phyloP scores from a whole-genome alignment of 176 grass and related monocot genomes.

The Eragrostis nindensis region DNA sequence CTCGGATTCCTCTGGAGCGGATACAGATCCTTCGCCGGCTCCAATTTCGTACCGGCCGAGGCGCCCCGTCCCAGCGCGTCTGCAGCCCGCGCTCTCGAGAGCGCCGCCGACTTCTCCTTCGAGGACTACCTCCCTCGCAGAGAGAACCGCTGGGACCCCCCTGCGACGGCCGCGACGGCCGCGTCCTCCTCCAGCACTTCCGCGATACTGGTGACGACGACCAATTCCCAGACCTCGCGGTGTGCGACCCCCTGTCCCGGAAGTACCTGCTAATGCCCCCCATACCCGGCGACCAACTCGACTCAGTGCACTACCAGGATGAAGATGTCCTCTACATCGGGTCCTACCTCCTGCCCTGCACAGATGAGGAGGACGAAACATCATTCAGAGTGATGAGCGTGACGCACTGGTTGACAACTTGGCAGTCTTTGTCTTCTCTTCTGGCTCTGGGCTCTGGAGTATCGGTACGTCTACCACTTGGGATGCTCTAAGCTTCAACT shows the following conservation, averaged over 20 bases:
- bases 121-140: background rate
- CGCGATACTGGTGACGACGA: no score
- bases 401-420: background rate
- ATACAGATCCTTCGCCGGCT: no score
- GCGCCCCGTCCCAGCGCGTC: background rate
- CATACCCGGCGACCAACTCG: no score
- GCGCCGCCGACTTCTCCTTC: background rate
- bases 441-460: background rate
- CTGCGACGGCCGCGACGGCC: background rate
- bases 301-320: background rate
- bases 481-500: background rate
- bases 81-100: background rate
- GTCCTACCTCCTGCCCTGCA: background rate
- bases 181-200: background rate
- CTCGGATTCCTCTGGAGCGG: background rate
- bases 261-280: no score
- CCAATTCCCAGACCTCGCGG: no score
- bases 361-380: background rate
- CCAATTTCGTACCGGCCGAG: no score
- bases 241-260: no score
- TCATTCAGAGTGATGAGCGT: background rate
- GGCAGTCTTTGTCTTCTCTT: background rate
- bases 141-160: background rate
- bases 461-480: background rate
- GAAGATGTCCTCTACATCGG: accelerated